Base-by-base conservation (phyloP, 208 protist species). In the Leishmania braziliensis region DNA sequence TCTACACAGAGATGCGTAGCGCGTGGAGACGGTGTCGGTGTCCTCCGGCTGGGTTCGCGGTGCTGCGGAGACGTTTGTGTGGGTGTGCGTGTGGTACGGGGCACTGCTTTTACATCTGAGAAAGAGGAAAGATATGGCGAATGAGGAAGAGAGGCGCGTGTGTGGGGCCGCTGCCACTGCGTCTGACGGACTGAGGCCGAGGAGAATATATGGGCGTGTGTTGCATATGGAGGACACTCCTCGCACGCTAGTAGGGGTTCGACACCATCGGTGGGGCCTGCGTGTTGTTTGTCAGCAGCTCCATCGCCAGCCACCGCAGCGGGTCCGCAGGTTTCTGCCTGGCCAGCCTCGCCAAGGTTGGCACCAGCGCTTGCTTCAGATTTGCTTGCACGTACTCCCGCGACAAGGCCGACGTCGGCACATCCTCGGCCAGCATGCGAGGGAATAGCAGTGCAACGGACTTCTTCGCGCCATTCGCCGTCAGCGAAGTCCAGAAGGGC, bases 311-410 rank as follows among this genome's bases (percentile, higher is more conserved):
- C 94, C 94, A 98, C 14, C 87, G 82, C 36, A 98, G 70, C n/a
- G 96, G 95, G 77, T 98, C 86, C 60, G 87, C 87, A 0, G 96
- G 96, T 77, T 98, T 97, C 62, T 83, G 89, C 80, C 90, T 93
- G 12, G 92, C 89, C 3, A 98, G 87, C 60, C 92, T 90, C 60
- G 95, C 90, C 78, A 98, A 87, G n/a, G 90, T 95, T 0, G 95
- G 88, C 46, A 97, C 80, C n/a, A 98, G 81, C 26, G 95, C 87
- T 18, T 84, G 80, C 86, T 97, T 95, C 70, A 98, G 83, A 36
- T 91, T 68, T n/a, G 85, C 88, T 81, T 97, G 89, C 71, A 98
- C 90, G 79, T 97, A 98, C 84, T 96, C 91, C 39, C 91, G 90
- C 16, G 93, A 88, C 77, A 89, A 86, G 5, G 78, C 75, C 2